These are phyloP conservation scores for Torulaspora microellipsoides DNA, from an alignment of 805 yeast genomes.

Conservation along the genomic window DNA sequence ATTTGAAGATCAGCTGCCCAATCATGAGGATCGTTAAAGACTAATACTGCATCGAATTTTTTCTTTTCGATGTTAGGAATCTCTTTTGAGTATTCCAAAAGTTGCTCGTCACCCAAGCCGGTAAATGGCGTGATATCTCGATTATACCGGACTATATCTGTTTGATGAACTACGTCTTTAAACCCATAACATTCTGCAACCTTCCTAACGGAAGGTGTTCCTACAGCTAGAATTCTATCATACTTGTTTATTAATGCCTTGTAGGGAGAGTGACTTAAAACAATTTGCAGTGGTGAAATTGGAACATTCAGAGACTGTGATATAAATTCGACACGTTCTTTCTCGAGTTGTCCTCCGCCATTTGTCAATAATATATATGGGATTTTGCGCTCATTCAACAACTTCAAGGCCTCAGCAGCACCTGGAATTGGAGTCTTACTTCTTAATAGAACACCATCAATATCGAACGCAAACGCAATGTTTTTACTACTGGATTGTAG, in stretches of 20 bases:
- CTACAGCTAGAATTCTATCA: slow-evolving; percentile 70
- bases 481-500: slow-evolving; percentile 15
- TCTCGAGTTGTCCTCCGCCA: slow-evolving; percentile 81
- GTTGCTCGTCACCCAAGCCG: slow-evolving; percentile 59
- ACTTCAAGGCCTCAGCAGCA: slow-evolving; percentile 57
- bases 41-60: slow-evolving; percentile 70
- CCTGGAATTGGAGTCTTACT: slow-evolving; percentile 63
- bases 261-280: slow-evolving; percentile 88
- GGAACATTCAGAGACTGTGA: slow-evolving; percentile 40
- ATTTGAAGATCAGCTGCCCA: slow-evolving; percentile 82
- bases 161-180: slow-evolving; percentile 63
- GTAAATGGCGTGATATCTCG: slow-evolving; percentile 66
- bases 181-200: slow-evolving; percentile 81
- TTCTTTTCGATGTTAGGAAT: slow-evolving; percentile 27
- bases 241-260: slow-evolving; percentile 50
- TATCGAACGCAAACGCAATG: slow-evolving; percentile 39
- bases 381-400: slow-evolving; percentile 48
- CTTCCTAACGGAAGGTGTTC: slow-evolving; percentile 62
- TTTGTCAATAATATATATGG: slow-evolving; percentile 86
- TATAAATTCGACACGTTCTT: slow-evolving; percentile 51
- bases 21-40: slow-evolving; percentile 87
- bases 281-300: slow-evolving; percentile 58
- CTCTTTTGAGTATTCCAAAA: slow-evolving; percentile 37
- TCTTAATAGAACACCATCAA: slow-evolving; percentile 83
- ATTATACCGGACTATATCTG: slow-evolving; percentile 59